A percentile compares a stretch with the other conserved stretches of the same genome.
These are phyloP conservation scores for Oxytropis ochrocephala DNA, from an alignment of 306 rosid genomes.

Conservation along the genomic window DNA sequence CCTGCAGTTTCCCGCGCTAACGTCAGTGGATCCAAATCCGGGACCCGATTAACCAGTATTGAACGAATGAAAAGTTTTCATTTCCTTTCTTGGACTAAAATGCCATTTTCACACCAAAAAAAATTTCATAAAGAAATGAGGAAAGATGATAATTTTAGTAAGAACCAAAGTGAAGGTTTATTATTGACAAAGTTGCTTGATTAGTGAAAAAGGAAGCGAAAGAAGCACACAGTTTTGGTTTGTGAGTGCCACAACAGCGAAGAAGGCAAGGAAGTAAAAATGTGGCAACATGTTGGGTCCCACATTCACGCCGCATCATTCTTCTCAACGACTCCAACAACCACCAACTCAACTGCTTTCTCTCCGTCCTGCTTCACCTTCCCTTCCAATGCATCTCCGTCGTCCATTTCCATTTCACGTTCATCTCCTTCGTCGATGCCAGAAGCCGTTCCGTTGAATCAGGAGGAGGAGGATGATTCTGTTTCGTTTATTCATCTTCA, in stretches of 20 bases:
- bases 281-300: background rate
- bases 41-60: no score
- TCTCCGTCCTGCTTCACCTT: background rate
- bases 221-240: background rate
- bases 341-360: background rate
- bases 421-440: background rate
- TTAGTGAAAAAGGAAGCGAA: background rate
- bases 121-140: no score
- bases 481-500: background rate
- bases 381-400: background rate
- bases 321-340: background rate
- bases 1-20: no score
- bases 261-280: no score
- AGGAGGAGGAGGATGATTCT: background rate
- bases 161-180: no score
- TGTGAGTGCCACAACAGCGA: no score
- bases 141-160: no score
- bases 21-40: no score
- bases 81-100: no score
- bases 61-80: no score
- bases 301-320: background rate
- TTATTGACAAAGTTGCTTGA: no score
- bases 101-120: no score
- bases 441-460: background rate
- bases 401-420: background rate